Conservation (phyloP, 768 basidiomycete genomes). For the Russula sp. region DNA sequence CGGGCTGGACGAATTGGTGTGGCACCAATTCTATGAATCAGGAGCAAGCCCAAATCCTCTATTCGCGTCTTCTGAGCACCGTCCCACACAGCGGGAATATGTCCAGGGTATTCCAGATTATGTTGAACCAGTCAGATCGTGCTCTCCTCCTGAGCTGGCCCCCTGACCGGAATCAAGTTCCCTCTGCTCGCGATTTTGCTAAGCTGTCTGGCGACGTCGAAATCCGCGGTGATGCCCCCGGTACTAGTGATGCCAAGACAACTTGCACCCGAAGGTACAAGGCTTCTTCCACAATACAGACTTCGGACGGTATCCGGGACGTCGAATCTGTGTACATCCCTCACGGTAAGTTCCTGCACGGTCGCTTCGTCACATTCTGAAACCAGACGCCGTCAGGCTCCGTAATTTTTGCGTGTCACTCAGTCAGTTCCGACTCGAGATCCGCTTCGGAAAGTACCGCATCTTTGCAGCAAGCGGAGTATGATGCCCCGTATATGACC, state of each 20-base stretch:
- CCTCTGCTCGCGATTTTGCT: conserved; percentile 37
- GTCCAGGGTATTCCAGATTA: conserved; percentile 73
- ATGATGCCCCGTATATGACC: conserved; percentile 28
- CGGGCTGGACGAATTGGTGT: conserved; percentile 85
- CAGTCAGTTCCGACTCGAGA: conserved; percentile 41
- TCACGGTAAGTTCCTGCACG: conserved; percentile 54
- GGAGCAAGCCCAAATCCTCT: conserved; percentile 55
- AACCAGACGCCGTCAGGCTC: conserved; percentile 38
- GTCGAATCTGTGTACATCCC: conserved; percentile 89
- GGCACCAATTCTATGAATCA: conserved; percentile 60
- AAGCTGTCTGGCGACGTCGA: conserved; percentile 65
- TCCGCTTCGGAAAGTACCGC: conserved; percentile 24
- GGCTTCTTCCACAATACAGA: conserved; percentile 54
- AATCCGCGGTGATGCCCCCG: conserved; percentile 44
- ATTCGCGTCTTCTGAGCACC: conserved; percentile 49
- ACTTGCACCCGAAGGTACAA: conserved; percentile 83
- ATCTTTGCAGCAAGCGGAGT: conserved; percentile 22
- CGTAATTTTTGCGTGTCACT: conserved; percentile 72
- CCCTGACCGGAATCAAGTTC: conserved; percentile 45
- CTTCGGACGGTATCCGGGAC: conserved; percentile 48
- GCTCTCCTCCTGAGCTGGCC: conserved; percentile 71
- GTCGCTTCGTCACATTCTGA: conserved; percentile 21
- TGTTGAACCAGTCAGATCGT: conserved; percentile 54
- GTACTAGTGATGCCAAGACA: conserved; percentile 69
- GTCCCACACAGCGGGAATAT: conserved; percentile 47